Evolutionary conservation across 1,284 basidiomycete genomes (phyloP).

Genomic region (Anthracocystis walkeri): DNA sequence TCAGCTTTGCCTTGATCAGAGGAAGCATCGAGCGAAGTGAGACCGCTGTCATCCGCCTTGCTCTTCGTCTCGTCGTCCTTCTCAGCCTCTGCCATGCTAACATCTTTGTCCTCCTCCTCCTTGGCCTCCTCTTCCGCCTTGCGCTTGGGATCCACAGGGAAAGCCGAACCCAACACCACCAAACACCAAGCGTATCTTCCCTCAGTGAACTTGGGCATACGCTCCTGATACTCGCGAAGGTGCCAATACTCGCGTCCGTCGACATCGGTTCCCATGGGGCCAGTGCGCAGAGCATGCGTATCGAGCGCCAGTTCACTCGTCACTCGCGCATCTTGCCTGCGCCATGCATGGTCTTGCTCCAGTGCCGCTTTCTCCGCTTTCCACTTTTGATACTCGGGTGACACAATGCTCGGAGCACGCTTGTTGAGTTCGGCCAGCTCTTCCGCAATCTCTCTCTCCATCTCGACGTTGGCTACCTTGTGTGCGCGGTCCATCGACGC

Average conservation of each 20-base stretch:
- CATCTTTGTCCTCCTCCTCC: constrained; percentile 14
- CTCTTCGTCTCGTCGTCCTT: constrained; percentile 11
- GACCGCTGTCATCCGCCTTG: constrained; percentile 30
- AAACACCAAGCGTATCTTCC: constrained; percentile 57
- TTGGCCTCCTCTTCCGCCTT: constrained; percentile 9
- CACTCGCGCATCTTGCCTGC: constrained; percentile 33
- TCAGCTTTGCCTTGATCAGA: constrained; percentile 12
- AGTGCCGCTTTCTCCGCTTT: constrained; percentile 38
- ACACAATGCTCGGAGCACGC: constrained; percentile 46
- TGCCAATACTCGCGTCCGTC: constrained; percentile 61
- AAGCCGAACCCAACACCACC: constrained; percentile 40
- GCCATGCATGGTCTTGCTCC: constrained; percentile 36
- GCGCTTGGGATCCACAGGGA: constrained; percentile 20
- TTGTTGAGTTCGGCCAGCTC: constrained; percentile 52
- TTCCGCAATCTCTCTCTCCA: constrained; percentile 45
- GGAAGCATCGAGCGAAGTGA: constrained; percentile 32
- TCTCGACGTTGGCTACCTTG: constrained; percentile 18
- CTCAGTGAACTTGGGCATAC: constrained; percentile 50
- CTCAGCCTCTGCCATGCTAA: constrained; percentile 2
- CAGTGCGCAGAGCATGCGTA: constrained; percentile 48
- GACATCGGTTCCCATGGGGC: constrained; percentile 47
- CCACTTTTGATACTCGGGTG: constrained; percentile 44
- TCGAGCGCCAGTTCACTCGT: constrained; percentile 29
- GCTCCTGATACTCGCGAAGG: constrained; percentile 54
- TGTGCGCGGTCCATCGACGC: constrained; percentile 24